Evolutionary conservation across 768 basidiomycete species (phyloP), one percentile per base, ranked within the genome.

Genomic region (Pholiota conissans): DNA sequence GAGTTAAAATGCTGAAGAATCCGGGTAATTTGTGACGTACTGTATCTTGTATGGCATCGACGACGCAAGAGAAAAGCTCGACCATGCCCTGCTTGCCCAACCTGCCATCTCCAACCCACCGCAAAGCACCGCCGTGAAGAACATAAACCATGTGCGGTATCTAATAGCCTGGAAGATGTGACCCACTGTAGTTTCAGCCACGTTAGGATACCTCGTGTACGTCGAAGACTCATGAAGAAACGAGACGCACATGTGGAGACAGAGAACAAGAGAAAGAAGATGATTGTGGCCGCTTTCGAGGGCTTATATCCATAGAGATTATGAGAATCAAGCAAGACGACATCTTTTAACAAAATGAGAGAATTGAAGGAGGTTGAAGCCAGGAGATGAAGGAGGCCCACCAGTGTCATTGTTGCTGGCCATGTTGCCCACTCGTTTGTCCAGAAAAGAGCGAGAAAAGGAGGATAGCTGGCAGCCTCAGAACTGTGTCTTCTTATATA

Each of bases 51-150:
- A 72, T 0, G 69, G 68, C 9, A 37, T 39, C 7, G 52, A 30
- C 8, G 54, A 27, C 9, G 32, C 35, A 5, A 64, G 63, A 27
- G 55, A 52, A 39, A 59, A 54, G 39, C 65, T 63, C 14, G 65
- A 66, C 69, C 69, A 70, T 1, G 67, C 45, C 20, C 68, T 50
- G 8, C 58, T 65, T 3, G 56, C 47, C 69, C 69, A 70, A 2
- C 70, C 69, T 5, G 63, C 22, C 3, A 64, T 37, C 32, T 70
- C 70, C 16, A 69, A 47, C 14, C 59, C 14, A 3, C 70, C 69
- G 40, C 68, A 68, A 29, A 69, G 54, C 22, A 61, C 37, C 3
- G 56, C 63, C 1, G 70, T 69, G 18, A 62, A 63, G 13, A 71
- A 14, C 42, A 54, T 29, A n/a, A 56, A 56, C 55, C 55, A 56